A percentile compares a stretch with the other conserved stretches of the same genome.
phyloP scores from a whole-genome alignment of 805 yeast genomes.

The Metschnikowia koreensis region DNA sequence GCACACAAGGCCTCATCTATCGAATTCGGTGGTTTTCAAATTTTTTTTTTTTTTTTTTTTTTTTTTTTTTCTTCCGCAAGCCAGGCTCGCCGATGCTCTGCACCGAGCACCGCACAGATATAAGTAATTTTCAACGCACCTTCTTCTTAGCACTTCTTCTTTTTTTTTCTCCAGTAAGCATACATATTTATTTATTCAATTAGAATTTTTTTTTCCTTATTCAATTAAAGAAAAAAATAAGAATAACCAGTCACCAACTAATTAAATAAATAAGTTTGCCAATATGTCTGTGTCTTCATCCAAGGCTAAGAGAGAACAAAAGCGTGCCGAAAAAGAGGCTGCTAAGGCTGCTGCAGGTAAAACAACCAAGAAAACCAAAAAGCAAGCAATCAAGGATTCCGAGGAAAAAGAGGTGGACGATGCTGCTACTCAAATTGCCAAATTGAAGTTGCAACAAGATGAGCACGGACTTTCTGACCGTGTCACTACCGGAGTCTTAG shows the following conservation, averaged over 20 bases:
- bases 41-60: not conserved
- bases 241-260: not conserved
- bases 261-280: not conserved
- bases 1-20: not conserved
- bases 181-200: not conserved
- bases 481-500: constrained; percentile 96
- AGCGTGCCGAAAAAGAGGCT: constrained; percentile 65
- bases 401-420: constrained; percentile 54
- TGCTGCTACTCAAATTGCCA: constrained; percentile 72
- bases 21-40: not conserved
- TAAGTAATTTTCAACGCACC: not conserved
- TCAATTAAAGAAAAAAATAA: too few species aligned
- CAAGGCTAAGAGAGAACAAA: constrained; percentile 97
- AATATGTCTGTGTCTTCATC: constrained; percentile 73
- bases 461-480: constrained; percentile 93
- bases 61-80: not conserved
- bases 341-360: constrained; percentile 63
- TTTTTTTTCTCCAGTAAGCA: not conserved
- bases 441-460: constrained; percentile 90
- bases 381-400: constrained; percentile 53
- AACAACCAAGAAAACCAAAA: constrained; percentile 61
- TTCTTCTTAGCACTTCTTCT: not conserved
- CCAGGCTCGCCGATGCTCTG: constrained; percentile 7
- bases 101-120: not conserved
- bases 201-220: too few species aligned